These are phyloP conservation scores for Malassezia dermatis DNA, from an alignment of 1,284 basidiomycete species.

Conservation along the genomic window DNA sequence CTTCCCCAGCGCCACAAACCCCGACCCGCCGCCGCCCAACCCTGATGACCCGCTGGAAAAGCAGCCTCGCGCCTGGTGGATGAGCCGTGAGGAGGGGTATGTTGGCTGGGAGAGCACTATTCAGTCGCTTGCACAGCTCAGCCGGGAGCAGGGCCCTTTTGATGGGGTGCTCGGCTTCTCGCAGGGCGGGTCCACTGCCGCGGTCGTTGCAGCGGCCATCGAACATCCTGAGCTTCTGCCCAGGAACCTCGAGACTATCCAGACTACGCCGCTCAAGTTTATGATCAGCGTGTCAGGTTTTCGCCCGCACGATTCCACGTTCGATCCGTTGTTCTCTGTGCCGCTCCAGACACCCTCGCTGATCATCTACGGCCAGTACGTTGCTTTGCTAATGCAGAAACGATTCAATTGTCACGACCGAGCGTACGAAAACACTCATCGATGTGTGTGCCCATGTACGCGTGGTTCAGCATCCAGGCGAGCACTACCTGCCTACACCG, in stretches of 20 bases:
- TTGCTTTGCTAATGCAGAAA: background rate
- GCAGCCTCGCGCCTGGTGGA: slow-evolving; percentile 45
- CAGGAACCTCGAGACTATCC: slow-evolving; percentile 21
- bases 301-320: slow-evolving; percentile 24
- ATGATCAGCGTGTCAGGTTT: slow-evolving; percentile 41
- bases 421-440: slow-evolving; percentile 32
- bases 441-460: slow-evolving; percentile 28
- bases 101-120: slow-evolving; percentile 31
- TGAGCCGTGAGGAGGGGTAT: slow-evolving; percentile 30
- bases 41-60: slow-evolving; percentile 39
- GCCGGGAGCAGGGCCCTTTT: slow-evolving; percentile 35
- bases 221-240: slow-evolving; percentile 33
- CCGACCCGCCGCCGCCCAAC: slow-evolving; percentile 25
- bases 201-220: slow-evolving; percentile 33
- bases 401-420: slow-evolving; percentile 8
- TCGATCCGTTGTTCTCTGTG: slow-evolving; percentile 30
- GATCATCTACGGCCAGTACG: slow-evolving; percentile 25
- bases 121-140: slow-evolving; percentile 28
- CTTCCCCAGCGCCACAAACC: slow-evolving; percentile 10
- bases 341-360: slow-evolving; percentile 35
- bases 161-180: slow-evolving; percentile 43
- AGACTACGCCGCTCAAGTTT: slow-evolving; percentile 31
- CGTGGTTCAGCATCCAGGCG: slow-evolving; percentile 43
- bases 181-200: slow-evolving; percentile 37
- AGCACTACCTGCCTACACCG: slow-evolving; percentile 42